A percentile compares a stretch with the other conserved stretches of the same genome.
phyloP scores from a whole-genome alignment of 768 basidiomycete species.

The Dentipellis fragilis region DNA sequence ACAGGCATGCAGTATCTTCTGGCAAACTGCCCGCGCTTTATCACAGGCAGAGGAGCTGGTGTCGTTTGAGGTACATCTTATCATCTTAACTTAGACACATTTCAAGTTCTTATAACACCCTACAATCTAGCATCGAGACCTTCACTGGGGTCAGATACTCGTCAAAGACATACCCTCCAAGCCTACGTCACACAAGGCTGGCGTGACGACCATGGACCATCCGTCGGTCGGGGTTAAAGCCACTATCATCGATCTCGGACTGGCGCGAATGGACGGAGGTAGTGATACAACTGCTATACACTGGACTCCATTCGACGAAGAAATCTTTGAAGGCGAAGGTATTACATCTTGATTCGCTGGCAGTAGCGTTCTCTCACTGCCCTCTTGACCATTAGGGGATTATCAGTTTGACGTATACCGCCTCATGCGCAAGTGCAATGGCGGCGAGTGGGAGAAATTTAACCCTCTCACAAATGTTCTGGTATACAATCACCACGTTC shows the following conservation, averaged over 20 bases:
- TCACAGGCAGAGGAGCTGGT: constrained; percentile 71
- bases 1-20: constrained; percentile 83
- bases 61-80: constrained; percentile 70
- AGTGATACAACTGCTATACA: constrained; percentile 39
- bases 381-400: constrained; percentile 43
- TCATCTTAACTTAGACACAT: background rate
- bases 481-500: constrained; percentile 36
- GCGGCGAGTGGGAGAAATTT: constrained; percentile 63
- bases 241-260: constrained; percentile 90
- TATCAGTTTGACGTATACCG: constrained; percentile 95
- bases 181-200: constrained; percentile 15
- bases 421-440: constrained; percentile 61
- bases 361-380: background rate
- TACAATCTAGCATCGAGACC: constrained; percentile 76
- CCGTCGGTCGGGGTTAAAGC: constrained; percentile 54
- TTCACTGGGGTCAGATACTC: constrained; percentile 97
- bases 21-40: constrained; percentile 77
- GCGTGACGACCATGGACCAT: constrained; percentile 51
- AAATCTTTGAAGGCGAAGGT: constrained; percentile 90
- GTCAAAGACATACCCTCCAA: constrained; percentile 42
- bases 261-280: constrained; percentile 71
- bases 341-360: constrained; percentile 6
- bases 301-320: constrained; percentile 80
- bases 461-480: constrained; percentile 83
- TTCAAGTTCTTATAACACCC: background rate